Base-by-base conservation (phyloP, 768 basidiomycete species). In the Mycena rebaudengoi region DNA sequence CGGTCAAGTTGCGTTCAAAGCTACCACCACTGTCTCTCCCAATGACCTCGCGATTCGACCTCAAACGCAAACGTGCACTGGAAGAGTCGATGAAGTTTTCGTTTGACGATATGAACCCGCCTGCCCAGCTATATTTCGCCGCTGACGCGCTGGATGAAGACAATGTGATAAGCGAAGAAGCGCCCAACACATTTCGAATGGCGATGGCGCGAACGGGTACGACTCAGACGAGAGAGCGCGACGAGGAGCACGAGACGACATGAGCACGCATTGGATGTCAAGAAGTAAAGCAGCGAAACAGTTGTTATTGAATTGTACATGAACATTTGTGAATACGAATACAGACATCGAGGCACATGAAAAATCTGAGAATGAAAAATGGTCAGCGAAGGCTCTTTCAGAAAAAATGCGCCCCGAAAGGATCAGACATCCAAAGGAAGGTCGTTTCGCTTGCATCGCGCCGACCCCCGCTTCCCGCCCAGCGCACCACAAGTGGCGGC, bases 391-490 rank as follows among this genome's bases (percentile, higher is more conserved):
- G 13, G 0, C n/a, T n/a, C n/a, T 18, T 5, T 50, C 46, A 25
- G 28, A 21, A 52, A 4, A 61, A 52, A n/a, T 51, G 67, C 39
- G 49, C 70, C 63, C 56, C n/a, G 67, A 70, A 77, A 71, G 73
- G 78, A 76, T 91, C 91, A 91, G 91, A 91, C 91, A 92, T 92
- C 90, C 91, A 90, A 91, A 89, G 90, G 90, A 92, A 91, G 91
- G 87, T 88, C 82, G 77, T 85, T 81, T 70, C 70, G 77, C 90
- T 82, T 88, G 82, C 91, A 92, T 85, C 74, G 80, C 79, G 82
- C 82, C 89, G 75, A 90, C 90, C 90, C 84, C 86, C 86, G 80
- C 86, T 82, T 89, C 74, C 80, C 84, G 81, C 81, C 80, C 88
- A 92, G 89, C 91, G 89, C 87, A 88, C 88, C 81, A 69, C 56